phyloP scores from a whole-genome alignment of 108 stramenopile species.

The Asterionellopsis glacialis region DNA sequence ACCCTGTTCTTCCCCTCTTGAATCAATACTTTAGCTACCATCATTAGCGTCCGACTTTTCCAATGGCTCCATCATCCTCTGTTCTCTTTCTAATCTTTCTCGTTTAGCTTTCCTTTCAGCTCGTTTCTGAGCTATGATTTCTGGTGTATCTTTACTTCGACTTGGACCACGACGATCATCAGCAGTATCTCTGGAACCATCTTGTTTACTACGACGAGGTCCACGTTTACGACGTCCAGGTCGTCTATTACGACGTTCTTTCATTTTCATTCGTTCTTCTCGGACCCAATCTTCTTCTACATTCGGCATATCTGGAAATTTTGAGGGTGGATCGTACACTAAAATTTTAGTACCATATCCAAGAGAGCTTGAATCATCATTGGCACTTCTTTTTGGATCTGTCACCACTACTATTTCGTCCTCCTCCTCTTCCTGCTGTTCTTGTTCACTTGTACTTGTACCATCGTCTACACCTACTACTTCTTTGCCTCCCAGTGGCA shows the following conservation, averaged over 20 bases:
- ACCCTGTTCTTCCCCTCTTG: too few relatives aligned
- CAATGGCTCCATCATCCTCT: background rate
- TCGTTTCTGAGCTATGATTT: conserved; percentile 38
- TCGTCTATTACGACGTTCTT: conserved; percentile 44
- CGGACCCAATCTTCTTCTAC: conserved; percentile 74
- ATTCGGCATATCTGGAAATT: conserved; percentile 65
- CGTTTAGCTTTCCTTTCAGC: conserved; percentile 42
- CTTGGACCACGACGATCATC: conserved; percentile 11
- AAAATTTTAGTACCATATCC: conserved; percentile 5
- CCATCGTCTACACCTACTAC: too few relatives aligned
- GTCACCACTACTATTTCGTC: conserved; percentile 24
- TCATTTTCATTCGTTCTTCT: conserved; percentile 60
- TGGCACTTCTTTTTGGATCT: background rate
- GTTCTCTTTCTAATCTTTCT: conserved; percentile 28
- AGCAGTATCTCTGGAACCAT: background rate
- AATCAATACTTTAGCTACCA: too few relatives aligned
- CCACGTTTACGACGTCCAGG: conserved; percentile 14
- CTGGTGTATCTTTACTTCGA: conserved; percentile 34
- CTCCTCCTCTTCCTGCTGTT: too few relatives aligned
- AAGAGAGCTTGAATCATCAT: conserved; percentile 14
- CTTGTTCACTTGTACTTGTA: too few relatives aligned
- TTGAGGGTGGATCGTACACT: conserved; percentile 35
- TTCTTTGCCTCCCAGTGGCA: conserved; percentile 21
- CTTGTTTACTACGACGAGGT: background rate
- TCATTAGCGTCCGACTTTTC: too few relatives aligned